Conservation (phyloP, 1,139 yeast species). For the Arxiozyma telluris region DNA sequence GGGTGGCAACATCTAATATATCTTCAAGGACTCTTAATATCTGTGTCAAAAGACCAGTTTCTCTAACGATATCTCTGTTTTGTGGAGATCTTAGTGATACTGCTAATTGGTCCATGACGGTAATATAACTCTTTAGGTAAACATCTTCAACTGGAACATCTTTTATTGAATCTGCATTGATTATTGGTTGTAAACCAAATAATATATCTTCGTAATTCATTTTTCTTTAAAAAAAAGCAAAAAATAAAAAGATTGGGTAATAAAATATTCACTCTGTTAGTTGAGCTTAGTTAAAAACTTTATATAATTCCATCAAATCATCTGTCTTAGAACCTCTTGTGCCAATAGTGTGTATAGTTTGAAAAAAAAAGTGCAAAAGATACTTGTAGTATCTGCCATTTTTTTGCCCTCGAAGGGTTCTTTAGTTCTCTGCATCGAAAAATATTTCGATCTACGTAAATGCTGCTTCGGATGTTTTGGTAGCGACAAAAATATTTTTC, state of each 20-base stretch:
- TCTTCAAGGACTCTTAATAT: constrained; percentile 14
- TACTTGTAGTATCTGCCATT: too few species aligned
- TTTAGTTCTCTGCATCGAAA: too few species aligned
- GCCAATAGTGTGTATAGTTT: too few species aligned
- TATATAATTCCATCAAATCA: background rate
- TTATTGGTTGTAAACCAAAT: constrained; percentile 25
- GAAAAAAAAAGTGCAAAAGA: background rate
- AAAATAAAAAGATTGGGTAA: too few species aligned
- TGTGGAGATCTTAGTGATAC: constrained; percentile 22
- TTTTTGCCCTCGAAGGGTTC: background rate
- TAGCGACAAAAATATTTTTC: background rate
- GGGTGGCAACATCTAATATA: constrained; percentile 13
- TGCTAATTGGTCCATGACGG: constrained; percentile 26
- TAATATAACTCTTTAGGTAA: constrained; percentile 13
- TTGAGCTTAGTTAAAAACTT: too few species aligned
- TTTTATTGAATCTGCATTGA: constrained; percentile 13
- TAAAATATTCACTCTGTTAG: too few species aligned
- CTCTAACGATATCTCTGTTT: constrained; percentile 25
- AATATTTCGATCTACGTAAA: too few species aligned
- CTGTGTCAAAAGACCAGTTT: constrained; percentile 20
- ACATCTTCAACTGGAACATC: constrained; percentile 16
- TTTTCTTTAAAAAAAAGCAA: too few species aligned
- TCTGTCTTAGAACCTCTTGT: background rate
- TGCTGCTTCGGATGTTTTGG: background rate
- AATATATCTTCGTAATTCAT: constrained; percentile 30